Evolutionary conservation across 768 basidiomycete species (phyloP), one percentile per base, ranked within the genome.

Genomic region (Pisolithus marmoratus): DNA sequence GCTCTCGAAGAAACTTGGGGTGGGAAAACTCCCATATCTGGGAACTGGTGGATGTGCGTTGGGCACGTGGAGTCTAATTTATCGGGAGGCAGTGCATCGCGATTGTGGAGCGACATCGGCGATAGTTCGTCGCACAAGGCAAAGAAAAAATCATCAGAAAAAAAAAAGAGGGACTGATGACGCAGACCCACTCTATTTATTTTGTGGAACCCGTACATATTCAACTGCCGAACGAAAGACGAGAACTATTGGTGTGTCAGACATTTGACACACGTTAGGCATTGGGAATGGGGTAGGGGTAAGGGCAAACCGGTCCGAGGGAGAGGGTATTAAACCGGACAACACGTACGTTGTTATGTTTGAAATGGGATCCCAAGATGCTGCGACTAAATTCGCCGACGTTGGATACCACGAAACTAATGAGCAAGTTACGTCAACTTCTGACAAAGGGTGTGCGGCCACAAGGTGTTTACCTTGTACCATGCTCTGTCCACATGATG

Each of bases 171-270:
- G 8, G n/a, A 11, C 26, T 15, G 50, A 45, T 40, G 38, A 51
- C 6, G 48, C 26, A 22, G 12, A 74, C 80, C 55, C 52, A 89
- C 86, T 70, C 90, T 79, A 67, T 92, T 92, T 70, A 90, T 90
- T 72, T 94, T 94, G 69, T 93, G 90, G 70, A 94, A 95, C 38
- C 91, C 91, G 60, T 94, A 95, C 90, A 94, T 94, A 74, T 95
- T 94, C 50, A 94, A 78, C 67, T 94, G 93, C 52, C 94, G 84
- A 38, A 94, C 91, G 68, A 96, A 96, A 63, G 88, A 91, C 9
- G 92, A 92, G 67, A 96, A 95, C 84, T 95, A 62, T 8, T 40
- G 53, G 50, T 45, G 49, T 31, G 48, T 23, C 46, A 29, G n/a
- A 42, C 27, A 50, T 49, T 50, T 55, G 29, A 34, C 29, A 15